These are phyloP conservation scores for Penicillium janthinellum DNA, from an alignment of 2,329 filamentous ascomycete species.

Conservation along the genomic window DNA sequence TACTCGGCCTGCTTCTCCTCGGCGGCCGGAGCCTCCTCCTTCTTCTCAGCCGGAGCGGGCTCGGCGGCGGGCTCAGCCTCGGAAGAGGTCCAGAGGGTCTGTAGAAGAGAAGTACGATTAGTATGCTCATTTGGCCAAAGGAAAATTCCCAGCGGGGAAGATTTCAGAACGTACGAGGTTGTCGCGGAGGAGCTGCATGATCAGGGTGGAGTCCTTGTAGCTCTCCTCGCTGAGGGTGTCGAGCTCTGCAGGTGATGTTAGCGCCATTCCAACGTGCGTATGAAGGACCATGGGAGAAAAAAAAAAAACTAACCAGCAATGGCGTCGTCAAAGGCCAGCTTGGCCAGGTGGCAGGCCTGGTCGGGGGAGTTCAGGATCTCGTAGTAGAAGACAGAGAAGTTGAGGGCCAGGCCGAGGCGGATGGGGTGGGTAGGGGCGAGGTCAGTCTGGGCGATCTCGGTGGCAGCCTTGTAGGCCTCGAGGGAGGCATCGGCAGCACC, in stretches of 20 bases:
- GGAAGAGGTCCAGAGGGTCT: constrained; percentile 99
- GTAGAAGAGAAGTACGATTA: constrained; percentile 28
- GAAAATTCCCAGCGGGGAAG: not conserved
- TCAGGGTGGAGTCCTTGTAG: constrained; percentile 98
- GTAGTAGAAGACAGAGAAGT: constrained; percentile 99
- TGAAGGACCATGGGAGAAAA: not conserved
- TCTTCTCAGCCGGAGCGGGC: constrained; percentile 45
- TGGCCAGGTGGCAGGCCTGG: constrained; percentile 95
- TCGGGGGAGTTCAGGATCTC: constrained; percentile 98
- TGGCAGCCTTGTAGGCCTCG: constrained; percentile 95
- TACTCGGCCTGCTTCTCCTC: constrained; percentile 50
- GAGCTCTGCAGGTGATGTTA: constrained; percentile 64
- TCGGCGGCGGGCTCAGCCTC: constrained; percentile 81
- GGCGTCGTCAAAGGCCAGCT: constrained; percentile 94
- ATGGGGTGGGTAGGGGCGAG: constrained; percentile 91
- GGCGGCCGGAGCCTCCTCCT: constrained; percentile 46
- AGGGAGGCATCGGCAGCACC: constrained; percentile 89
- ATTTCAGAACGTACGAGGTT: constrained; percentile 71
- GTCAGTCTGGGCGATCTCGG: constrained; percentile 85
- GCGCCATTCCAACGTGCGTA: constrained; percentile 18
- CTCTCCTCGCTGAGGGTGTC: constrained; percentile 97
- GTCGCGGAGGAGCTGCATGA: constrained; percentile 98
- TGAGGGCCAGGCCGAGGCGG: constrained; percentile 85
- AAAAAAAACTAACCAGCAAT: constrained; percentile 68
- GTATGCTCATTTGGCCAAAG: constrained; percentile 9